These are phyloP conservation scores for Colletotrichum chrysophilum DNA, from an alignment of 2,329 filamentous ascomycete genomes.

Conservation along the genomic window DNA sequence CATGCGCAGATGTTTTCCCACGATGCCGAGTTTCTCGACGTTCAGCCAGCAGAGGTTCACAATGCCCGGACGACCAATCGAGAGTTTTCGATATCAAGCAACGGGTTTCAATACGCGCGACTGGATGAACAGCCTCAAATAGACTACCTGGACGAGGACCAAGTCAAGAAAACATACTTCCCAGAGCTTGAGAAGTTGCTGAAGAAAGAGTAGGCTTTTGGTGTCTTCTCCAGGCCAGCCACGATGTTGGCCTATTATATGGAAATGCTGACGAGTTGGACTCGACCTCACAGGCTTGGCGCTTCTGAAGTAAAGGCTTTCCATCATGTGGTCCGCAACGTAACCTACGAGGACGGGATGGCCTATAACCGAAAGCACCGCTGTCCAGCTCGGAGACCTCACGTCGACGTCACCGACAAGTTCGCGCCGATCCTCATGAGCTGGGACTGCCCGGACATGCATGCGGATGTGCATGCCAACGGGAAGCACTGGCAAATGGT, in stretches of 20 bases:
- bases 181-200: neutral
- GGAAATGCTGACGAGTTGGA: neutral
- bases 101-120: neutral
- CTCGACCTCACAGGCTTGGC: neutral
- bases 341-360: neutral
- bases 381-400: neutral
- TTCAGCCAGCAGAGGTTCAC: neutral
- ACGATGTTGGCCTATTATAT: fast-evolving
- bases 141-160: neutral
- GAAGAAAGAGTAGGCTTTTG: neutral
- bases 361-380: slow-evolving; percentile 1
- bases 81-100: neutral
- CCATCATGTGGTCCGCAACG: neutral
- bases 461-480: neutral
- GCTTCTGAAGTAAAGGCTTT: slow-evolving; percentile 1
- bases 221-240: neutral
- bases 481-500: slow-evolving; percentile 5
- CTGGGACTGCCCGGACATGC: slow-evolving; percentile 4
- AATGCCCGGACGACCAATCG: neutral
- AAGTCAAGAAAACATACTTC: neutral
- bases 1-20: slow-evolving; percentile 6
- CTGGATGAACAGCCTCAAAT: neutral
- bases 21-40: neutral
- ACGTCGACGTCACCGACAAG: neutral
- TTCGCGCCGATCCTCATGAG: slow-evolving; percentile 1